Evolutionary conservation across 2,329 filamentous ascomycete genomes (phyloP).

Genomic region (Trichoderma citrinoviride): DNA sequence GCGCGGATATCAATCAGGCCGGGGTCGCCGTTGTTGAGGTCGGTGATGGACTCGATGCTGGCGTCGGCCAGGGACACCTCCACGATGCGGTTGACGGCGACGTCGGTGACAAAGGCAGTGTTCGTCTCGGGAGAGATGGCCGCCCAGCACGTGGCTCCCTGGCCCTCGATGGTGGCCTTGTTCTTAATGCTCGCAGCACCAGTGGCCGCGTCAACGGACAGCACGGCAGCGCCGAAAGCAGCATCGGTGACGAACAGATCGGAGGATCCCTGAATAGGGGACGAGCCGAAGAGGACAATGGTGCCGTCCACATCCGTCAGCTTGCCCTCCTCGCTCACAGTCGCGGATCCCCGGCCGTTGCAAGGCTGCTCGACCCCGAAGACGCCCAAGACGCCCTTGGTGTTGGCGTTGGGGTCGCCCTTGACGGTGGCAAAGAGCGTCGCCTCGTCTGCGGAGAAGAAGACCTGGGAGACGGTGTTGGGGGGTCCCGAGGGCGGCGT

Average conservation of each 20-base stretch:
- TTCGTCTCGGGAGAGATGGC: constrained; percentile 47
- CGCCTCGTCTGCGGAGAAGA: constrained; percentile 55
- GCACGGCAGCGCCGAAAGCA: constrained; percentile 53
- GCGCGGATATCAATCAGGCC: constrained; percentile 56
- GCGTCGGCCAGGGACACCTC: constrained; percentile 54
- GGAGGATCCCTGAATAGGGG: constrained; percentile 42
- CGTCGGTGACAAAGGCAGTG: constrained; percentile 59
- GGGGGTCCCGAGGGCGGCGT: constrained; percentile 57
- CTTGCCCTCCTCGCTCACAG: constrained; percentile 31
- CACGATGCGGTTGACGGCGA: constrained; percentile 49
- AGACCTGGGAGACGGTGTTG: constrained; percentile 59
- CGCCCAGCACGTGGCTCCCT: constrained; percentile 58
- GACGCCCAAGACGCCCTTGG: constrained; percentile 54
- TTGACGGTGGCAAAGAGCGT: constrained; percentile 58
- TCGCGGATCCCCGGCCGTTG: neutral
- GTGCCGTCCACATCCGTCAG: constrained; percentile 52
- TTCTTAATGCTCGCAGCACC: constrained; percentile 36
- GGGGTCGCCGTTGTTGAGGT: constrained; percentile 47
- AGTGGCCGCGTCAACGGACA: constrained; percentile 40
- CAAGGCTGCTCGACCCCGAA: constrained; percentile 41
- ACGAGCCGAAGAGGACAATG: constrained; percentile 55
- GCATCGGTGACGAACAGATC: constrained; percentile 57
- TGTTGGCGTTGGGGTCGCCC: constrained; percentile 53
- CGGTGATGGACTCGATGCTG: constrained; percentile 42
- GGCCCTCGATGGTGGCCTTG: constrained; percentile 46